Conservation (phyloP, 2,329 filamentous ascomycete species). For the Sclerotinia spermophila region DNA sequence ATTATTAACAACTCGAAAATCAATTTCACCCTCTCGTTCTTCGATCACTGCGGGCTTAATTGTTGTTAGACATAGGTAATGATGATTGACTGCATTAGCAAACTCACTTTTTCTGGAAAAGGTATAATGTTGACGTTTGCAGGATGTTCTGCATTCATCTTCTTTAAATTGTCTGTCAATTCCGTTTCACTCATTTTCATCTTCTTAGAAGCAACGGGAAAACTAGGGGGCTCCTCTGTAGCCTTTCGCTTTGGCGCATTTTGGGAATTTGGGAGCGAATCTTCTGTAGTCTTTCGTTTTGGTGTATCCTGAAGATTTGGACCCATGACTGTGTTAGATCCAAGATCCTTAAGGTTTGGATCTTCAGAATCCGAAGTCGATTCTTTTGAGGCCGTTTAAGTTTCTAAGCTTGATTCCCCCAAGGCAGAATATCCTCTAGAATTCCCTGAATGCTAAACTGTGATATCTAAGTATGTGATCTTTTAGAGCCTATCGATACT, state of each 20-base stretch:
- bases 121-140: constrained; percentile 68
- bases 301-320: not conserved
- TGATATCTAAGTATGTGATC: not conserved
- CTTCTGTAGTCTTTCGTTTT: not conserved
- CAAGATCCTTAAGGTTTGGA: not conserved
- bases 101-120: constrained; percentile 78
- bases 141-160: constrained; percentile 45
- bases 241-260: constrained; percentile 64
- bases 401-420: not conserved
- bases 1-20: constrained; percentile 97
- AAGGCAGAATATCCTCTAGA: not conserved
- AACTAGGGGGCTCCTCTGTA: constrained; percentile 57
- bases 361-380: not conserved
- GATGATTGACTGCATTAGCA: not conserved
- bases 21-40: constrained; percentile 89
- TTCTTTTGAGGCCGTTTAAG: not conserved
- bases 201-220: constrained; percentile 61
- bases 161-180: constrained; percentile 42
- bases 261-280: not conserved
- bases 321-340: not conserved
- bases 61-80: not conserved
- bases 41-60: constrained; percentile 79
- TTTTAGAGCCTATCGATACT: not conserved
- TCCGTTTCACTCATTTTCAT: constrained; percentile 50
- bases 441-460: not conserved